Conservation (phyloP, 352 stramenopile genomes). For the Stramenopiles sp. region DNA sequence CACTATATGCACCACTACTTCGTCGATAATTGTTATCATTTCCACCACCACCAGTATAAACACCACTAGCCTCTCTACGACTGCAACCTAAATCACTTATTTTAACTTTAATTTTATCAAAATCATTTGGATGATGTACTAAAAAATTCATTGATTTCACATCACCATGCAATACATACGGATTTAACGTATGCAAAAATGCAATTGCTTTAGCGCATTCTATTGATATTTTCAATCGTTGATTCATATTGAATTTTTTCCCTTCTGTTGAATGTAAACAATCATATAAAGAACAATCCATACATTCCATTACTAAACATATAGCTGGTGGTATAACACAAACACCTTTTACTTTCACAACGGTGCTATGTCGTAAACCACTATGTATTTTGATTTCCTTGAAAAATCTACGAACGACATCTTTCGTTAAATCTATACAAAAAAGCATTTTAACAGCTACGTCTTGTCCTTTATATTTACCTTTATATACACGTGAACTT, state of each 20-base stretch:
- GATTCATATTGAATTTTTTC: background rate
- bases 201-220: background rate
- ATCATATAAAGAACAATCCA: background rate
- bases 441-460: conserved; percentile 3
- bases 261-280: background rate
- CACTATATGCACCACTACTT: background rate
- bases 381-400: conserved; percentile 1
- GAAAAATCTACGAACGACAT: background rate
- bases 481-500: background rate
- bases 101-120: background rate
- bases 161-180: background rate
- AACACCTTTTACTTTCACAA: background rate
- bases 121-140: background rate
- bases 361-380: background rate
- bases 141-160: conserved; percentile 5
- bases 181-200: background rate
- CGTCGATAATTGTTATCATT: background rate
- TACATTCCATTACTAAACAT: background rate
- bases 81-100: background rate
- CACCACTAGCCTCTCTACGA: background rate
- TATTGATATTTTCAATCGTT: background rate
- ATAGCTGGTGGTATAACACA: background rate
- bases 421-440: background rate
- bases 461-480: background rate
- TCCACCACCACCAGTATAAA: background rate